Evolutionary conservation across 2,329 filamentous ascomycete species (phyloP).

Genomic region (Epichloe sylvatica): DNA sequence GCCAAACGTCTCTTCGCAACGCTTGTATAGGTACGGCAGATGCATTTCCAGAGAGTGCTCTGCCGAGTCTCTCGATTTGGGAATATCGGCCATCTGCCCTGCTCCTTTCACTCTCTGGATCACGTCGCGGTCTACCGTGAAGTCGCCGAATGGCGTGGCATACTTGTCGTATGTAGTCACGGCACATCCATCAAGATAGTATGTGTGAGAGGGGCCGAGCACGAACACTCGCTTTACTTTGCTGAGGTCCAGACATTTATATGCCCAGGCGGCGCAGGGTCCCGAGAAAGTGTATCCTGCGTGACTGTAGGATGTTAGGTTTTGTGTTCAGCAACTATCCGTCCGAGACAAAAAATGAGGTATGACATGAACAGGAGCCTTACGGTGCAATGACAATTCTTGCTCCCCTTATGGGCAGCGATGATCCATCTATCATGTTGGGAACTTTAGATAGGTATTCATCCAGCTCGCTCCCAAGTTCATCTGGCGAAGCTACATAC

Average conservation of each 20-base stretch:
- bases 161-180: slow-evolving; percentile 59
- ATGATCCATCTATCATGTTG: slow-evolving; percentile 40
- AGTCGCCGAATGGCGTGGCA: slow-evolving; percentile 58
- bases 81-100: slow-evolving; percentile 39
- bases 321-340: neutral
- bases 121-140: slow-evolving; percentile 48
- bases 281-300: slow-evolving; percentile 91
- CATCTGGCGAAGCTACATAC: slow-evolving; percentile 53
- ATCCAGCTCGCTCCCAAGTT: slow-evolving; percentile 58
- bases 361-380: slow-evolving; percentile 22
- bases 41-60: slow-evolving; percentile 98
- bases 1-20: slow-evolving; percentile 39
- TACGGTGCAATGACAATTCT: slow-evolving; percentile 88
- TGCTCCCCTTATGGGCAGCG: slow-evolving; percentile 57
- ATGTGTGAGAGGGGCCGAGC: slow-evolving; percentile 82
- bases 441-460: slow-evolving; percentile 62
- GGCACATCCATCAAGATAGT: slow-evolving; percentile 64
- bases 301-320: slow-evolving; percentile 43
- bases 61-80: slow-evolving; percentile 50
- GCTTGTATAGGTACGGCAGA: slow-evolving; percentile 80
- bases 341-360: no score
- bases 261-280: slow-evolving; percentile 84
- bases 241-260: slow-evolving; percentile 73
- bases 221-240: slow-evolving; percentile 79
- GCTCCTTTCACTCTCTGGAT: slow-evolving; percentile 33